Base-by-base conservation (phyloP, 805 yeast genomes). In the Wickerhamomyces hampshirensis region DNA sequence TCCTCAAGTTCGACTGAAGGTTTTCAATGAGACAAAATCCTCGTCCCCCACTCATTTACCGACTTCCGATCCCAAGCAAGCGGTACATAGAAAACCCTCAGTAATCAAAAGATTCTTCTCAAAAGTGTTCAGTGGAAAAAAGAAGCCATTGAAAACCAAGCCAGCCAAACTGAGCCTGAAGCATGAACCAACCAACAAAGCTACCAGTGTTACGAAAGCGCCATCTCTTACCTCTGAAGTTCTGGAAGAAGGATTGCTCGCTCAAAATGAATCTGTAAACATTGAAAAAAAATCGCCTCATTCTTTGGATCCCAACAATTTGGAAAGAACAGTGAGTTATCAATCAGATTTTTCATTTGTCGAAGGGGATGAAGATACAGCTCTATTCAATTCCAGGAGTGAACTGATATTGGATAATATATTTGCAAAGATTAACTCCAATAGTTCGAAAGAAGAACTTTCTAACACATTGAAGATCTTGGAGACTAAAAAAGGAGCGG, bases 281-380 rank as follows among this genome's bases (percentile, higher is more conserved):
- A 21, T 11, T 21, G 11, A 8, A 8, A 21, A 7, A 8, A 11
- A 21, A 8, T 7, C 24, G 24, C n/a, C n/a, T n/a, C 11, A 21
- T 21, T 8, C 24, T 21, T 11, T 21, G 24, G 24, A 21, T 21
- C 24, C 24, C 7, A 21, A 21, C 11, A 7, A 21, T 21, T 12
- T 17, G 15, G 24, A 5, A n/a, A 17, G 16, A 17, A 13, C 18
- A 15, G 6, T 26, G 6, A 23, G 30, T 18, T 42, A 35, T 21
- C 39, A 28, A 17, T 4, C 18, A 4, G 39, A 41, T n/a, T 53
- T 50, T 29, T 53, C 58, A 7, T 53, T 53, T 21, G 27, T 34
- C n/a, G 56, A 50, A 5, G 53, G 45, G 6, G 57, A 51, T 14
- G 58, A 52, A 23, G 47, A 48, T 18, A 33, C 28, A 4, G 44